These are phyloP conservation scores for Digitaria exilis DNA, from an alignment of 202 grass and related monocot genomes.

Conservation along the genomic window DNA sequence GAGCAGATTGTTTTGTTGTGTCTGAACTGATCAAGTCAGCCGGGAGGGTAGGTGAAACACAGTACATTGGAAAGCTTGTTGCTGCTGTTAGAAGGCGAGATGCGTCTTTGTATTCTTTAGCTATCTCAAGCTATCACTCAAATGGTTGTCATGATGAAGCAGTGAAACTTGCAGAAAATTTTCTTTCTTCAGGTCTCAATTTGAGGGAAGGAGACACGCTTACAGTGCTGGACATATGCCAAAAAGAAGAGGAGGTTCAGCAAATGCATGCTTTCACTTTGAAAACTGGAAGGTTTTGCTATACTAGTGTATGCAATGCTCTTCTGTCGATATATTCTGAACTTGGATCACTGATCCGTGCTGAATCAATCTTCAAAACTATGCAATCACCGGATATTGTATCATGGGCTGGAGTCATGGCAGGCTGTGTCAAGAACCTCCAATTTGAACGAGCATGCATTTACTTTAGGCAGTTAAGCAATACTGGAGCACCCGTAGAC, in stretches of 20 bases:
- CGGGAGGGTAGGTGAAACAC: constrained; percentile 55
- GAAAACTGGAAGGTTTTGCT: constrained; percentile 68
- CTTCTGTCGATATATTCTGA: constrained; percentile 79
- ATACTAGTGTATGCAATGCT: constrained; percentile 71
- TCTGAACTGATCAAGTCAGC: constrained; percentile 78
- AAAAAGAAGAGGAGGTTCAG: constrained; percentile 58
- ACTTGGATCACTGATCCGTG: constrained; percentile 54
- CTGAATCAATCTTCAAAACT: constrained; percentile 56
- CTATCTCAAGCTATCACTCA: constrained; percentile 70
- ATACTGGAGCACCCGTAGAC: constrained; percentile 52
- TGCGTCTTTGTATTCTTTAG: constrained; percentile 64
- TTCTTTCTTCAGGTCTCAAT: constrained; percentile 60
- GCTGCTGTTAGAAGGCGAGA: constrained; percentile 61
- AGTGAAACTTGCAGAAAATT: constrained; percentile 55
- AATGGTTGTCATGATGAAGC: constrained; percentile 69
- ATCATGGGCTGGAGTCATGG: constrained; percentile 83
- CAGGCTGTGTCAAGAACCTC: constrained; percentile 71
- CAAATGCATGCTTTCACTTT: constrained; percentile 72
- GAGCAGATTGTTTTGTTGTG: constrained; percentile 70
- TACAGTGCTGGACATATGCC: constrained; percentile 66
- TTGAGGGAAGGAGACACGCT: constrained; percentile 86
- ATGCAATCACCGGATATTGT: constrained; percentile 58
- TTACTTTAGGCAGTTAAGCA: constrained; percentile 60
- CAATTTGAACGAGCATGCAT: constrained; percentile 54
- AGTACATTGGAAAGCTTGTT: constrained; percentile 71